Evolutionary conservation across 192 early-diverging fungal species (phyloP).

Genomic region (Backusella luteola): DNA sequence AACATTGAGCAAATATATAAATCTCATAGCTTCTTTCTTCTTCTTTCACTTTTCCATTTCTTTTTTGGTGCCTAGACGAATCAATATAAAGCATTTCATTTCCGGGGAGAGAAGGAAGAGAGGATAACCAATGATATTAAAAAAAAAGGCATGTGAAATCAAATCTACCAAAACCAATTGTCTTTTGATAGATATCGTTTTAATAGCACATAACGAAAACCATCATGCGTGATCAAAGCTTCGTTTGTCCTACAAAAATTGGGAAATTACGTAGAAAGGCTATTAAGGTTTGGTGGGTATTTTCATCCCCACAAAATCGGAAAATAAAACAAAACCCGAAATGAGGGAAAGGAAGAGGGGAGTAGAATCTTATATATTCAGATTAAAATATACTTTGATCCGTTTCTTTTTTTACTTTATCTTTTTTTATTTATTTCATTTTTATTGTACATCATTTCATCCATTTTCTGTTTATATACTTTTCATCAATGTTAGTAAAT

Average conservation of each 20-base stretch:
- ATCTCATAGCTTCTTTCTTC: background rate
- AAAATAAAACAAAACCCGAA: background rate
- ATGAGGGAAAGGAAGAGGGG: background rate
- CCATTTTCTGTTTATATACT: background rate
- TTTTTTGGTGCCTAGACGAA: background rate
- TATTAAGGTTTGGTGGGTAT: background rate
- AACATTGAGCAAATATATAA: background rate
- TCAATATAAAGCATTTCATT: background rate
- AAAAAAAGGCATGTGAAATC: background rate
- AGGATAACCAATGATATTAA: background rate
- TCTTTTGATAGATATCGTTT: background rate
- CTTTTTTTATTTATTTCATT: background rate
- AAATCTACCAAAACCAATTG: background rate
- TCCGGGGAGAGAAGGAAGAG: background rate
- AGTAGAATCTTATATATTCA: background rate
- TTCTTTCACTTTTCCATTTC: background rate
- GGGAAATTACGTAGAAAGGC: background rate
- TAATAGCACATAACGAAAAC: background rate
- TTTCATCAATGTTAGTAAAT: background rate
- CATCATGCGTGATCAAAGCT: background rate
- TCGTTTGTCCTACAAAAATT: background rate
- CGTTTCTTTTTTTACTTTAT: background rate
- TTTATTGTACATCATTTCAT: background rate
- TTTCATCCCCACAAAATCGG: constrained; percentile 1
- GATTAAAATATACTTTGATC: background rate